These are phyloP conservation scores for Scheffersomyces lignosus DNA, from an alignment of 805 yeast genomes.

Conservation along the genomic window DNA sequence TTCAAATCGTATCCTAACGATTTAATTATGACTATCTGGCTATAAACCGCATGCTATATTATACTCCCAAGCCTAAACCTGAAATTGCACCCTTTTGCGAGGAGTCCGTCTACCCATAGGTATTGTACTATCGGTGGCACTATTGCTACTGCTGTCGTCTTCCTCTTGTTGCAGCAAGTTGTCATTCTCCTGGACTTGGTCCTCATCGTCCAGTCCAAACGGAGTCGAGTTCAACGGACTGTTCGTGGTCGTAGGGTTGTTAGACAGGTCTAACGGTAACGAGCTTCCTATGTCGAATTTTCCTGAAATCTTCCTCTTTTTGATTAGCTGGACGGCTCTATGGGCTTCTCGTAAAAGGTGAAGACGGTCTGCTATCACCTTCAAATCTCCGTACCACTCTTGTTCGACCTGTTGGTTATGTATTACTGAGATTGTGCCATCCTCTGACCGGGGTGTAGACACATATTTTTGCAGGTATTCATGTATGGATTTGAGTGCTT, in stretches of 20 bases:
- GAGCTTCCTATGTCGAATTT: not conserved
- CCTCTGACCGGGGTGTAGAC: not conserved
- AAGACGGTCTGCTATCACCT: constrained; percentile 25
- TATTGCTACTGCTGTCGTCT: constrained; percentile 15
- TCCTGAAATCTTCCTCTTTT: constrained; percentile 13
- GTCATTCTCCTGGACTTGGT: not conserved
- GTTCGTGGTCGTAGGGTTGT: not conserved
- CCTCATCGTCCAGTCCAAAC: constrained; percentile 10
- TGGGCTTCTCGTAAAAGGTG: constrained; percentile 29
- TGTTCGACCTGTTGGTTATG: constrained; percentile 12
- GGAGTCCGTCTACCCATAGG: not conserved
- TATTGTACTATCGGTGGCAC: constrained; percentile 7
- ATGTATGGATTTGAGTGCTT: constrained; percentile 9
- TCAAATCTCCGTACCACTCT: constrained; percentile 25
- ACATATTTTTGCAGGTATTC: constrained; percentile 5
- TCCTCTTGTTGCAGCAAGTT: constrained; percentile 12
- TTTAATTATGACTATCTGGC: no score
- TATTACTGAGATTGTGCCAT: constrained; percentile 1
- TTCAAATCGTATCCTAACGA: no score
- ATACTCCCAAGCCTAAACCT: not conserved
- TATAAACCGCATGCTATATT: no score
- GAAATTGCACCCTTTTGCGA: not conserved
- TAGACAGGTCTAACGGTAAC: not conserved
- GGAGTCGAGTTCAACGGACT: constrained; percentile 1
- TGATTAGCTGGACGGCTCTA: constrained; percentile 21